phyloP scores from a whole-genome alignment of 2,329 filamentous ascomycete genomes.

The Cladorrhinum sp. region DNA sequence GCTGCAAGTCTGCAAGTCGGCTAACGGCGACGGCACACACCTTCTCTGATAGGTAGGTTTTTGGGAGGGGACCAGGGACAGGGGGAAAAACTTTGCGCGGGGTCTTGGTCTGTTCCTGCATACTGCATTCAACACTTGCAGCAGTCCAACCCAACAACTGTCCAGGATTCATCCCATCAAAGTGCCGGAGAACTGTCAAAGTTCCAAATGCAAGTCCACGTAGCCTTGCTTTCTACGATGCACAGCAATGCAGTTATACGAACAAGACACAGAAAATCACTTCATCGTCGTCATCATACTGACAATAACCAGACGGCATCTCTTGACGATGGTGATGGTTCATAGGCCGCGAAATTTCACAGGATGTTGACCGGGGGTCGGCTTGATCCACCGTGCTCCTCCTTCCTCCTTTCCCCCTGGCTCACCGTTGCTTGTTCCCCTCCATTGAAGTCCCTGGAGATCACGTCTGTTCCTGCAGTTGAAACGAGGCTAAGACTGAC shows the following conservation, averaged over 20 bases:
- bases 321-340: background rate
- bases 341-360: background rate
- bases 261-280: background rate
- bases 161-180: background rate
- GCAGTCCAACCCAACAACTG: background rate
- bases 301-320: background rate
- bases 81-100: slow-evolving; percentile 8
- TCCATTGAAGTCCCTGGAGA: slow-evolving; percentile 7
- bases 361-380: background rate
- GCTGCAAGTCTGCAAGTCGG: slow-evolving; percentile 11
- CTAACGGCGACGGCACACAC: slow-evolving; percentile 5
- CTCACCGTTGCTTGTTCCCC: slow-evolving; percentile 1
- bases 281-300: background rate
- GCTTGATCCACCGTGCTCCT: background rate
- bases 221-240: background rate
- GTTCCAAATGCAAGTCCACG: background rate
- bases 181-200: background rate
- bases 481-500: slow-evolving; percentile 25
- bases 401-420: background rate
- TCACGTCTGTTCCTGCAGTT: slow-evolving; percentile 24
- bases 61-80: background rate
- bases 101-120: slow-evolving; percentile 7
- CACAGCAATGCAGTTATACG: background rate
- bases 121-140: slow-evolving; percentile 1
- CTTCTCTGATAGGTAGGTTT: slow-evolving; percentile 1